Evolutionary conservation across 805 yeast species (phyloP).

Genomic region (Hanseniaspora nectarophila): DNA sequence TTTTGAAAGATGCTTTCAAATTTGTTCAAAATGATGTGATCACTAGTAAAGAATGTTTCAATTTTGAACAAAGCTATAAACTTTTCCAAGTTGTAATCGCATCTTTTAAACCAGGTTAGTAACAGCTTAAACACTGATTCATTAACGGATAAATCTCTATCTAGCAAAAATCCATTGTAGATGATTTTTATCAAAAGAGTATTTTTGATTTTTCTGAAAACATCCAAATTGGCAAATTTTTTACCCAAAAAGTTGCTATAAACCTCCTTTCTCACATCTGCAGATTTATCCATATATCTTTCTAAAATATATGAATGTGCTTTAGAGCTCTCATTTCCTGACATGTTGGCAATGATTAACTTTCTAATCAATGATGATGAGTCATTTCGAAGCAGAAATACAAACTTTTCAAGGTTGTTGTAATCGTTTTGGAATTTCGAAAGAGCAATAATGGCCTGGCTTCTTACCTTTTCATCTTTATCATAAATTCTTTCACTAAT

Average conservation of each 20-base stretch:
- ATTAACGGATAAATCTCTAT: conserved; percentile 8
- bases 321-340: conserved; percentile 47
- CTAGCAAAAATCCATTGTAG: conserved; percentile 11
- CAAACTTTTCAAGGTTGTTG: conserved; percentile 18
- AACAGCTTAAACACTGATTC: conserved; percentile 1
- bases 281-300: conserved; percentile 64
- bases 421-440: conserved; percentile 59
- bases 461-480: conserved; percentile 64
- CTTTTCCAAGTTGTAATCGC: conserved; percentile 1
- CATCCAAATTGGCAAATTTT: background rate
- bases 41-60: background rate
- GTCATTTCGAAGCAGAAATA: conserved; percentile 25
- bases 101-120: background rate
- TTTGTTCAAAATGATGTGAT: background rate
- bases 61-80: conserved; percentile 3
- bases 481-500: conserved; percentile 56
- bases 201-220: conserved; percentile 10
- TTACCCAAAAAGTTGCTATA: conserved; percentile 34
- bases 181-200: conserved; percentile 8
- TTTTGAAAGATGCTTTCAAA: conserved; percentile 8
- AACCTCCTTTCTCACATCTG: conserved; percentile 61
- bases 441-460: conserved; percentile 72
- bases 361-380: conserved; percentile 21
- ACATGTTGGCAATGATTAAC: conserved; percentile 36
- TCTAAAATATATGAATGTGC: conserved; percentile 85